Evolutionary conservation across 169 alveolate species (phyloP).

Genomic region (Theileria annulata): DNA sequence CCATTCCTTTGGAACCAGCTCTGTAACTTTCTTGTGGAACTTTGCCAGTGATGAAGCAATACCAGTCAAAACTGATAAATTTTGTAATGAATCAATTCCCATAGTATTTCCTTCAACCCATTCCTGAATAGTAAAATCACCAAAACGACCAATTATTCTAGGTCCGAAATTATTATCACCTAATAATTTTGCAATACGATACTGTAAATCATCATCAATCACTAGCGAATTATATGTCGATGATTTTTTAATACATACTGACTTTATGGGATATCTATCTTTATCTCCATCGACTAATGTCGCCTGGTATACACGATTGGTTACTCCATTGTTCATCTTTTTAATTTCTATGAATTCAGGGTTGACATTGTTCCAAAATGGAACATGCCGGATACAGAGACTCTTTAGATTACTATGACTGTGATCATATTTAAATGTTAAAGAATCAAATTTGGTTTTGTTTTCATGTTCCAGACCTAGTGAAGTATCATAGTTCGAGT

Average conservation of each 20-base stretch:
- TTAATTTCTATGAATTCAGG: not conserved
- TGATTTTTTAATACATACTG: constrained; percentile 69
- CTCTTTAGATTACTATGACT: not conserved
- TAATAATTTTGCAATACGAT: constrained; percentile 71
- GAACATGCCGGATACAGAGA: constrained; percentile 26
- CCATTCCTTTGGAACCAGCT: constrained; percentile 54
- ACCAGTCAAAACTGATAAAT: constrained; percentile 64
- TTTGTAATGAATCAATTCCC: constrained; percentile 62
- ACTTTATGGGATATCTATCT: not conserved
- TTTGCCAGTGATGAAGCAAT: constrained; percentile 61
- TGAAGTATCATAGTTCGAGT: not conserved
- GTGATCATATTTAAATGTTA: not conserved
- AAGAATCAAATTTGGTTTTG: not conserved
- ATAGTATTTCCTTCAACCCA: constrained; percentile 77
- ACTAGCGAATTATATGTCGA: constrained; percentile 66
- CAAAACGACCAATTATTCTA: constrained; percentile 61
- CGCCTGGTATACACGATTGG: constrained; percentile 5
- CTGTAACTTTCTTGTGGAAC: constrained; percentile 25
- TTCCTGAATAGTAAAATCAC: constrained; percentile 78
- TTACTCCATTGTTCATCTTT: not conserved
- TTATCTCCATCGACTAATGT: not conserved
- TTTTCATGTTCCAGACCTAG: not conserved
- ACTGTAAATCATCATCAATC: constrained; percentile 67
- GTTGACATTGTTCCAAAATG: constrained; percentile 20
- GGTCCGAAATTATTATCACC: constrained; percentile 77